Evolutionary conservation across 1,284 basidiomycete species (phyloP).

Genomic region (Ganoderma leucocontextum): DNA sequence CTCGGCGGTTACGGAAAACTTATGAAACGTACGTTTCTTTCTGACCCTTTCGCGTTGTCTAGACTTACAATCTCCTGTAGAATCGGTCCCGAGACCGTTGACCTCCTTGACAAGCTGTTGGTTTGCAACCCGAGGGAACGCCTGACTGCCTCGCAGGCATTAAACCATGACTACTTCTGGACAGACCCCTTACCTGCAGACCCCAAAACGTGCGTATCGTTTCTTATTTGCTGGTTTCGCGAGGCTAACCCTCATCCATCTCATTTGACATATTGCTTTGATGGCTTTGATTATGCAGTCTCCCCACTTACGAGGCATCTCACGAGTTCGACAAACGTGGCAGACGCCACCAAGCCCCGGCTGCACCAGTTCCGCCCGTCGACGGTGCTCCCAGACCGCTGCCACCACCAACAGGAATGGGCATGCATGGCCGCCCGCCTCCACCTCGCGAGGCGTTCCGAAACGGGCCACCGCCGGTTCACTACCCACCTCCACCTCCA

Average conservation of each 20-base stretch:
- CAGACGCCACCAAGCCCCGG: slow-evolving; percentile 53
- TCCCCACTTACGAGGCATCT: slow-evolving; percentile 81
- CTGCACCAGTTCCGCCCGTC: slow-evolving; percentile 33
- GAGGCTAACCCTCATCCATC: background rate
- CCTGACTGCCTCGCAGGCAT: slow-evolving; percentile 88
- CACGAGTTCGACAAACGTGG: slow-evolving; percentile 87
- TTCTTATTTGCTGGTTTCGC: slow-evolving; percentile 11
- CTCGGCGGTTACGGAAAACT: slow-evolving; percentile 61
- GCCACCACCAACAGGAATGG: slow-evolving; percentile 33
- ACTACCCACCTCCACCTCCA: slow-evolving; percentile 28
- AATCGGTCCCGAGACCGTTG: slow-evolving; percentile 79
- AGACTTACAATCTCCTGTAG: slow-evolving; percentile 44
- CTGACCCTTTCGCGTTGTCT: slow-evolving; percentile 7
- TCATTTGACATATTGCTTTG: background rate
- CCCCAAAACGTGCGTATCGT: slow-evolving; percentile 71
- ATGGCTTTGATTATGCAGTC: slow-evolving; percentile 48
- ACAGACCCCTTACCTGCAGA: slow-evolving; percentile 86
- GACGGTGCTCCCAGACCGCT: slow-evolving; percentile 35
- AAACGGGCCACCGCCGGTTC: slow-evolving; percentile 35
- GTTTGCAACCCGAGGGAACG: slow-evolving; percentile 92
- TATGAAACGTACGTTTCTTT: slow-evolving; percentile 64
- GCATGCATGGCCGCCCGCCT: slow-evolving; percentile 36
- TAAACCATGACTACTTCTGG: slow-evolving; percentile 95
- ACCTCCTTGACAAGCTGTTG: slow-evolving; percentile 91
- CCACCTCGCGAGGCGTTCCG: slow-evolving; percentile 43